Evolutionary conservation across 805 yeast species (phyloP).

Genomic region (Brettanomyces sp.): DNA sequence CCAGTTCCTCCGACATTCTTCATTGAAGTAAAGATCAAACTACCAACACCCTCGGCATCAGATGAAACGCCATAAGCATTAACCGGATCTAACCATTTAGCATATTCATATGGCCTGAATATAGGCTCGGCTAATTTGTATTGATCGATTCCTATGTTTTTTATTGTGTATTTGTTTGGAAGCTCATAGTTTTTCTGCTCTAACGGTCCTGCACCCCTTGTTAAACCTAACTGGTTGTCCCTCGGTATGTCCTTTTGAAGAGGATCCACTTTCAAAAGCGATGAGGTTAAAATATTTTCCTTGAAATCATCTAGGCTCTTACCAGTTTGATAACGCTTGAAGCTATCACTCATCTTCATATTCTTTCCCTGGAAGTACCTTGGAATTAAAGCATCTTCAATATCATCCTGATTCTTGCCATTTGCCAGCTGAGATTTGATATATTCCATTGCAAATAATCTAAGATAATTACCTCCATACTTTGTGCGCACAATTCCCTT

Average conservation of each 20-base stretch:
- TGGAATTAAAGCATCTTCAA: conserved; percentile 23
- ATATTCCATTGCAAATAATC: conserved; percentile 48
- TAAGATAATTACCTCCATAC: conserved; percentile 80
- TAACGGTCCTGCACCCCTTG: conserved; percentile 24
- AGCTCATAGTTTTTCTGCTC: conserved; percentile 44
- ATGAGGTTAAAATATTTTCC: conserved; percentile 21
- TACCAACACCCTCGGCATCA: conserved; percentile 42
- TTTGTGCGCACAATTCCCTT: conserved; percentile 59
- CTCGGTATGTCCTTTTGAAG: conserved; percentile 17
- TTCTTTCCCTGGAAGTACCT: conserved; percentile 20
- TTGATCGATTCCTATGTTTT: conserved; percentile 42
- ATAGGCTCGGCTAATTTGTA: conserved; percentile 54
- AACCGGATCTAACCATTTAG: conserved; percentile 23
- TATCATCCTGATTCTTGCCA: conserved; percentile 18
- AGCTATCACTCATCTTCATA: conserved; percentile 25
- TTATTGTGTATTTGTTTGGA: conserved; percentile 42
- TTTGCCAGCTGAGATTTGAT: conserved; percentile 27
- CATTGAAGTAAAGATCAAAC: conserved; percentile 34
- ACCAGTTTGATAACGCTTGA: conserved; percentile 29
- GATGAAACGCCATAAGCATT: conserved; percentile 32
- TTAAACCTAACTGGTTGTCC: conserved; percentile 24
- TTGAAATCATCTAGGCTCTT: conserved; percentile 42
- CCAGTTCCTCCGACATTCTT: conserved; percentile 36
- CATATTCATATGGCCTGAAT: conserved; percentile 52
- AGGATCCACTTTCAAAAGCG: conserved; percentile 21